A percentile compares a stretch with the other conserved stretches of the same genome.
These are phyloP conservation scores for Amylocarpus encephaloides DNA, from an alignment of 2,329 filamentous ascomycete species.

Conservation along the genomic window DNA sequence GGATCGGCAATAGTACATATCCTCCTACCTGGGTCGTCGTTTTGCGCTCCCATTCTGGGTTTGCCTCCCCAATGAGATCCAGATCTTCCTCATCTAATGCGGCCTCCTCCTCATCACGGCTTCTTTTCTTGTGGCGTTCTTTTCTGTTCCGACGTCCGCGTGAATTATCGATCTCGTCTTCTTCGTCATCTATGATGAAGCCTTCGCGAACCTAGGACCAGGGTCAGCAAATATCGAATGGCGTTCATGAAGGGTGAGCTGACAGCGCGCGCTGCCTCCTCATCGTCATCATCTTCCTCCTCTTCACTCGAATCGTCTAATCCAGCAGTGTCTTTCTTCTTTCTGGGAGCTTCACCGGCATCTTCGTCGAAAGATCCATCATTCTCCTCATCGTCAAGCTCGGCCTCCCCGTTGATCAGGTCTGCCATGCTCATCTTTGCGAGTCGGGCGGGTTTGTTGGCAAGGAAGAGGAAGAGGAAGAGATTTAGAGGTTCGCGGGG, in stretches of 20 bases:
- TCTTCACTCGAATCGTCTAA: conserved; percentile 86
- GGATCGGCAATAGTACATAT: neutral
- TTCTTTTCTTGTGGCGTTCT: conserved; percentile 61
- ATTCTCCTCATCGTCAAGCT: conserved; percentile 78
- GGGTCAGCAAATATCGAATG: conserved; percentile 9
- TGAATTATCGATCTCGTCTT: conserved; percentile 66
- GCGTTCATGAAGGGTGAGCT: conserved; percentile 20
- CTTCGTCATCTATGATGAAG: conserved; percentile 90
- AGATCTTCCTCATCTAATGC: conserved; percentile 90
- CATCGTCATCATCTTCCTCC: conserved; percentile 86
- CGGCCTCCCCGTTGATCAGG: conserved; percentile 77
- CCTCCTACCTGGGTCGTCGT: conserved; percentile 60
- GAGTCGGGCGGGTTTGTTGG: neutral
- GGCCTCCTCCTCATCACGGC: conserved; percentile 77
- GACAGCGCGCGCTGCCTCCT: conserved; percentile 74
- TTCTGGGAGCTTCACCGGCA: conserved; percentile 50
- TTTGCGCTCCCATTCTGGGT: conserved; percentile 62
- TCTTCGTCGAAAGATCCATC: conserved; percentile 80
- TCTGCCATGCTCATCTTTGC: conserved; percentile 64
- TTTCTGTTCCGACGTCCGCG: conserved; percentile 48
- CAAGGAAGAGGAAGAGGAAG: neutral
- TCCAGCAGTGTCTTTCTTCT: conserved; percentile 36
- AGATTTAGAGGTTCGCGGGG: neutral
- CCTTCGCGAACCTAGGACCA: conserved; percentile 71
- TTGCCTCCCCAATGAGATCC: conserved; percentile 83